Evolutionary conservation across 345 rosid species (phyloP).

Genomic region (Cardiospermum halicacabum): DNA sequence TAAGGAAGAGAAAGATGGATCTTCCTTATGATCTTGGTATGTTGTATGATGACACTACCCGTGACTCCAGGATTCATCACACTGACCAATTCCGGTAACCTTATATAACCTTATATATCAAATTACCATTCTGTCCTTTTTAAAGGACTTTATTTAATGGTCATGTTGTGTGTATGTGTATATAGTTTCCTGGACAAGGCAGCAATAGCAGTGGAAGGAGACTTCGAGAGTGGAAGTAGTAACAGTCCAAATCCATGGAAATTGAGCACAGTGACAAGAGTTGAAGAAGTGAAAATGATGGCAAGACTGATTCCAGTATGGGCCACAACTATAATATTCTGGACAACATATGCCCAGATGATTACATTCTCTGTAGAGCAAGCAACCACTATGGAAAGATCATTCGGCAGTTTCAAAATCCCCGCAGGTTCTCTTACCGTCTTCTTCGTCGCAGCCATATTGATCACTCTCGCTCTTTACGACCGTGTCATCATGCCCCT

Average conservation of each 20-base stretch:
- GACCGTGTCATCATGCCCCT: constrained; percentile 55
- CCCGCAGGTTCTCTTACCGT: constrained; percentile 65
- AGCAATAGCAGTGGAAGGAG: constrained; percentile 39
- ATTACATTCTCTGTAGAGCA: constrained; percentile 64
- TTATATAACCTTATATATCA: too few species aligned
- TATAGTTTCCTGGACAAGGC: constrained; percentile 66
- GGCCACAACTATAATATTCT: constrained; percentile 64
- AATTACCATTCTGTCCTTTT: too few species aligned
- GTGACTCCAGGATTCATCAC: constrained; percentile 35
- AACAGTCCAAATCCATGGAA: constrained; percentile 56
- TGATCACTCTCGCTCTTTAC: constrained; percentile 43
- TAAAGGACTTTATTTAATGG: too few species aligned
- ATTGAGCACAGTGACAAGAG: constrained; percentile 48
- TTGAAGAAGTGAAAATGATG: constrained; percentile 69
- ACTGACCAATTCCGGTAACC: constrained; percentile 43
- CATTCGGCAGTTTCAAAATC: constrained; percentile 45
- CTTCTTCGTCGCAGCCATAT: constrained; percentile 47
- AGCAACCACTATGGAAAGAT: constrained; percentile 61
- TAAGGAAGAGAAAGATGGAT: constrained; percentile 32
- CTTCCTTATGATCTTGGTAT: constrained; percentile 26
- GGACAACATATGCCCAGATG: constrained; percentile 66
- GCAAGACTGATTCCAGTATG: constrained; percentile 51
- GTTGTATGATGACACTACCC: constrained; percentile 42
- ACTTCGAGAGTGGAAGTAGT: constrained; percentile 23
- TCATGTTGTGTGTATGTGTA: too few species aligned